Evolutionary conservation across 257 asterid genomes (phyloP), one percentile per base, ranked within the genome.

Genomic region (Voacanga thouarsii): DNA sequence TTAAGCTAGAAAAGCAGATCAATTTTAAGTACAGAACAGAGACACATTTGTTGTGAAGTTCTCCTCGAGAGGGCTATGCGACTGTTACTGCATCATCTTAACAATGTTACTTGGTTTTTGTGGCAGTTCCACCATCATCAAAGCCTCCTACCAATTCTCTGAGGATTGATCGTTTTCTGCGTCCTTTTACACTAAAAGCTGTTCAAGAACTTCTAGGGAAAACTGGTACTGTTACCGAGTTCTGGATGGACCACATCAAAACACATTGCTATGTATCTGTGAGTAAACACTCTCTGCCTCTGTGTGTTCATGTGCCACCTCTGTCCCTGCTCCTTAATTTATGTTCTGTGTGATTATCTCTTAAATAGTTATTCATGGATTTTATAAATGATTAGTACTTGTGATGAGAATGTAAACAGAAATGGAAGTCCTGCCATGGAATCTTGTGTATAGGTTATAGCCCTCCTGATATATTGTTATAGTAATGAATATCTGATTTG

Each of bases 161-260:
- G 70, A 89, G 92, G 81, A 90, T 94, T 76, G 96, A 94, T 84
- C 88, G 83, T 12, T 94, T 94, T 85, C 51, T 94, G 81, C 98
- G 98, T 74, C 98, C 98, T 73, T 94, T 94, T 70, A 94, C 98
- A 33, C 75, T 92, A 63, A 93, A 93, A 83, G 95, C 96, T 41
- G 96, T 88, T 74, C 97, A 92, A 81, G 98, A 89, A 69, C 92
- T 93, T 80, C 90, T 93, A 6, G 95, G 95, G 26, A 93, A 85
- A 86, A 90, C 87, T 21, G 98, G 98, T 53, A 84, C 86, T 23
- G 89, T 90, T 73, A 83, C 89, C 70, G 80, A 83, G 79, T 93
- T 93, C 86, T 93, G 98, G 98, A 93, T 93, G 98, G 98, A 93
- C 79, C 87, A 86, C 78, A 93, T 93, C 75, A 93, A 93, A 88